Evolutionary conservation across 192 early-diverging fungal species (phyloP).

Genomic region (Backusella australiensis): DNA sequence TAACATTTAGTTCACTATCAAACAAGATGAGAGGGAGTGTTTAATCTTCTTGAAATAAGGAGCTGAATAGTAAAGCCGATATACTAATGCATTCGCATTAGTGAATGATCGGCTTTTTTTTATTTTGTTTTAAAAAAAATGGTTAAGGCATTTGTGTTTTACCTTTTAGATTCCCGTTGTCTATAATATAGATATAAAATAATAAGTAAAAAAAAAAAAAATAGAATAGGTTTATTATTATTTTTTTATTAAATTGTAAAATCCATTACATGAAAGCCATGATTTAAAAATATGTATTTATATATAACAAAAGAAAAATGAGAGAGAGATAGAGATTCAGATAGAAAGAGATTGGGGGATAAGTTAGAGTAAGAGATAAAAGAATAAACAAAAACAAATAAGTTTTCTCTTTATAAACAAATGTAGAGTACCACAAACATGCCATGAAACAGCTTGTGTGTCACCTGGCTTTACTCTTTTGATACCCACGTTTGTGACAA

Average conservation of each 20-base stretch:
- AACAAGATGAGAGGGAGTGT: background rate
- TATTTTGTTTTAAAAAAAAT: background rate
- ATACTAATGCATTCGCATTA: background rate
- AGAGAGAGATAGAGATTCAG: background rate
- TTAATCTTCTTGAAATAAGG: background rate
- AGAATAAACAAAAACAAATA: constrained; percentile 9
- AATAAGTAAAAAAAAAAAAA: background rate
- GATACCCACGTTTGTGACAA: constrained; percentile 2
- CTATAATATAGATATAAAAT: constrained; percentile 1
- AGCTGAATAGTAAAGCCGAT: background rate
- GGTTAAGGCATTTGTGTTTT: background rate
- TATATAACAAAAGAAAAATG: background rate
- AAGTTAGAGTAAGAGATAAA: background rate
- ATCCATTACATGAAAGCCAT: background rate
- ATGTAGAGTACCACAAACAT: constrained; percentile 3
- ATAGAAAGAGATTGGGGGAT: background rate
- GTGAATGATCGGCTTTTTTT: constrained; percentile 4
- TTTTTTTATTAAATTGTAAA: background rate
- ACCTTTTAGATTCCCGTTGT: background rate
- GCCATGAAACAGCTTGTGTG: constrained; percentile 3
- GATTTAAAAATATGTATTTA: constrained; percentile 1
- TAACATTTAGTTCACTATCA: background rate
- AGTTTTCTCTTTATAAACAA: background rate
- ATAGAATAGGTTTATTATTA: background rate
- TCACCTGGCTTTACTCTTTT: background rate